Conservation (phyloP, 2,329 filamentous ascomycete genomes). For the Leptographium galeiforme region DNA sequence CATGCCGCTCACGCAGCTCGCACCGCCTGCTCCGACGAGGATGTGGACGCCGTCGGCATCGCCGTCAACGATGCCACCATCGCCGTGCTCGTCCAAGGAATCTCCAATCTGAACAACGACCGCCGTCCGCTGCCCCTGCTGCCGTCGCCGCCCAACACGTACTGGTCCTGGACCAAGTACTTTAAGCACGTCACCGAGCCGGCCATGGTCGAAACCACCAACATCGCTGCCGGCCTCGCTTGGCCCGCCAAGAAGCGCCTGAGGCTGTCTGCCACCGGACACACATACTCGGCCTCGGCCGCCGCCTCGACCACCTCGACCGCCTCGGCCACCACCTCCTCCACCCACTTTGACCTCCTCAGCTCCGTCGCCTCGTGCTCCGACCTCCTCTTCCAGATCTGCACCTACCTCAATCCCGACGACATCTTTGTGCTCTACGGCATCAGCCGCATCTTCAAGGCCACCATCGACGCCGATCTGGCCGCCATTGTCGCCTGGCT, state of each 20-base stretch:
- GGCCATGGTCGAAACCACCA: background rate
- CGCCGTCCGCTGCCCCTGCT: background rate
- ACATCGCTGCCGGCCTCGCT: background rate
- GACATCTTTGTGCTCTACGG: constrained; percentile 53
- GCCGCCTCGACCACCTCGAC: background rate
- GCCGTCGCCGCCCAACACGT: background rate
- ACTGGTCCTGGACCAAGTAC: constrained; percentile 12
- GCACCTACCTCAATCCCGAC: constrained; percentile 35
- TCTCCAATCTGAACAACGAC: background rate
- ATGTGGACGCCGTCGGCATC: background rate
- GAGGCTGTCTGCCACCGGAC: too few relatives aligned
- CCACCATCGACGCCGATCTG: constrained; percentile 44
- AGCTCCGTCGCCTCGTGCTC: constrained; percentile 27
- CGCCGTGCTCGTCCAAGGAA: constrained; percentile 4
- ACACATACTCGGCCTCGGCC: background rate
- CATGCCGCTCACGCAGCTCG: background rate
- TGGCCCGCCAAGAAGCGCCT: too few relatives aligned
- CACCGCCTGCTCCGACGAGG: background rate
- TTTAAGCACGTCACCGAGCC: background rate
- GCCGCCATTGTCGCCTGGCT: constrained; percentile 44
- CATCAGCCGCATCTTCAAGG: constrained; percentile 49
- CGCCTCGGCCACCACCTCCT: background rate
- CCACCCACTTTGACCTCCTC: constrained; percentile 25
- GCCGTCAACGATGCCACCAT: background rate
- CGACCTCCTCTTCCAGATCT: constrained; percentile 41